Base-by-base conservation (phyloP, 495 filamentous ascomycete species). In the Evansstolkia leycettana region DNA sequence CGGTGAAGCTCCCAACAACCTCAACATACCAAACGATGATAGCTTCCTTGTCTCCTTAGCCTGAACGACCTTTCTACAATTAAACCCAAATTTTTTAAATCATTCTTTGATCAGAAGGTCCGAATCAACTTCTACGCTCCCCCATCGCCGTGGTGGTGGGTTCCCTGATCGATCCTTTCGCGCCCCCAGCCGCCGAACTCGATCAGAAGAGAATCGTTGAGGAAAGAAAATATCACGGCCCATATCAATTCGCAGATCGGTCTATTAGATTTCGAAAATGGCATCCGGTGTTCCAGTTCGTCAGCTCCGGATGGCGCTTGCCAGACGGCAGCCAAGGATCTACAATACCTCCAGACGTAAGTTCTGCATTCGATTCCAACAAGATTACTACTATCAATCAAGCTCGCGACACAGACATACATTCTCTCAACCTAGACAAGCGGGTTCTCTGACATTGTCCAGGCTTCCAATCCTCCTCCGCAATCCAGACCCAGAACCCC, bases 401-500 rank as follows among this genome's bases (percentile, higher is more conserved):
- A 20, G 31, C 29, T 25, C 36, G 23, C 27, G 37, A 31, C n/a
- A 37, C 18, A 34, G 20, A 41, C 20, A 40, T 27, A n/a, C n/a
- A n/a, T n/a, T n/a, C n/a, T n/a, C n/a, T n/a, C n/a, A n/a, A n/a
- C n/a, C n/a, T n/a, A n/a, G n/a, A n/a, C n/a, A n/a, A n/a, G n/a
- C n/a, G n/a, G n/a, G n/a, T n/a, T n/a, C n/a, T n/a, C 6, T 20
- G 8, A 11, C 18, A 7, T 13, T 25, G 2, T 27, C 25, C 19
- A 67, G 41, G 51, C 58, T 37, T 61, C 41, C 34, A 57, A 54
- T 55, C 56, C 45, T 43, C 54, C 45, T 44, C 52, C 50, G 46
- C 54, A 40, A 55, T 58, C 10, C 69, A 70, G 41, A 57, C 64
- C n/a, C 68, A 70, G 37, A 82, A 78, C 51, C 76, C 80, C 54